These are phyloP conservation scores for Tolypocladium tropicale DNA, from an alignment of 2,329 filamentous ascomycete genomes.

Conservation along the genomic window DNA sequence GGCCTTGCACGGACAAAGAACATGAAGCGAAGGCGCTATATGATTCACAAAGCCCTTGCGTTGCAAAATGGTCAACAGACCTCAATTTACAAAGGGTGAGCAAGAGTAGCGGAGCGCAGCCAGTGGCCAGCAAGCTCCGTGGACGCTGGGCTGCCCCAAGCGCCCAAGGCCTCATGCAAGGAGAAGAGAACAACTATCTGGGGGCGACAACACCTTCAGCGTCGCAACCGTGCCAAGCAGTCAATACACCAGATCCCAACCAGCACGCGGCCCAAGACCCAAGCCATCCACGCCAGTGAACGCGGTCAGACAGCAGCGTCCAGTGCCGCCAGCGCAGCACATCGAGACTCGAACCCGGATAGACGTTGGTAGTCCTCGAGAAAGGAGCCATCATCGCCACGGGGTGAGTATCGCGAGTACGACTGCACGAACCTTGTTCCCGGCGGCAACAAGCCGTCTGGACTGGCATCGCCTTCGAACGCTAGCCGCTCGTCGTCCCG, in stretches of 20 bases:
- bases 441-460: constrained; percentile 23
- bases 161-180: neutral
- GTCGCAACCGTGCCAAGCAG: neutral
- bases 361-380: constrained; percentile 17
- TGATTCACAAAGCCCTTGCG: neutral
- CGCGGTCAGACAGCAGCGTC: neutral
- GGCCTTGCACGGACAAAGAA: neutral
- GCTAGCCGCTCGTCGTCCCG: constrained; percentile 19
- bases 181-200: neutral
- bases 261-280: neutral
- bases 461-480: constrained; percentile 24
- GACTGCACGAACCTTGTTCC: constrained; percentile 18
- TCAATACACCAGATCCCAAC: neutral
- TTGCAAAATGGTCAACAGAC: neutral
- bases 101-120: neutral
- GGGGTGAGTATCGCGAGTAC: constrained; percentile 25
- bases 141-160: neutral
- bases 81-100: neutral
- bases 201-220: neutral
- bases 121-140: neutral
- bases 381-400: constrained; percentile 27
- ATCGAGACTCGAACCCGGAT: constrained; percentile 9
- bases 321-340: constrained; percentile 6
- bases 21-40: neutral
- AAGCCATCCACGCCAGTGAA: neutral